Evolutionary conservation across 2,329 filamentous ascomycete species (phyloP), one percentile per base, ranked within the genome.

Genomic region (Dothistroma septosporum): DNA sequence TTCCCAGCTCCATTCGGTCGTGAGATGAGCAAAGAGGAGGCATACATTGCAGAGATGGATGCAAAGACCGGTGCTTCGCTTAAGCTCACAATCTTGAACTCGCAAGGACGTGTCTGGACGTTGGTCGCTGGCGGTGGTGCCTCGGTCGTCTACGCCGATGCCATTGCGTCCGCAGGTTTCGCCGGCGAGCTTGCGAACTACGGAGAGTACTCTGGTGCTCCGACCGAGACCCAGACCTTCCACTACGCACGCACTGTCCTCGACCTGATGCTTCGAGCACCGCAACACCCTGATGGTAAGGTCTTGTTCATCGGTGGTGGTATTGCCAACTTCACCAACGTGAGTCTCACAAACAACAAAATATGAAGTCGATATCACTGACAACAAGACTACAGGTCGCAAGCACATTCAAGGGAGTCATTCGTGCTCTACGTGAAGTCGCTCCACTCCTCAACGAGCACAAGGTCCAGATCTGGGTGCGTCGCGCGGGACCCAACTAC

Each of bases 241-340:
- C 92, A 97, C 87, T 99, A 99, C 81, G 92, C 94, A 74, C 90
- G 90, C 74, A 99, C 94, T 32, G 91, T 99, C 66, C 85, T 99
- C 66, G 94, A 99, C 78, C 87, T 99, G 67, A 96, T 99, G 91
- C 89, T 99, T 71, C 91, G 94, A 70, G 89, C 93, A 59, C 93
- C 94, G 61, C 78, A 86, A 75, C 83, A 86, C 78, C 85, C 90
- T 64, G 88, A 97, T 74, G 94, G 94, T 83, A 99, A 97, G 86
- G 91, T 99, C 57, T 88, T 99, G 68, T 99, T 99, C 86, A 97
- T 99, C 70, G 94, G 94, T 79, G 94, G 94, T 82, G 94, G 94
- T 85, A 99, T 99, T 85, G 94, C 94, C 85, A 99, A 99, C 89
- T 99, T 99, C 84, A 99, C 94, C 84, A 99, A 97, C 82, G 94